Base-by-base conservation (phyloP, 2,329 filamentous ascomycete species). In the Chaetomium olivaceum region DNA sequence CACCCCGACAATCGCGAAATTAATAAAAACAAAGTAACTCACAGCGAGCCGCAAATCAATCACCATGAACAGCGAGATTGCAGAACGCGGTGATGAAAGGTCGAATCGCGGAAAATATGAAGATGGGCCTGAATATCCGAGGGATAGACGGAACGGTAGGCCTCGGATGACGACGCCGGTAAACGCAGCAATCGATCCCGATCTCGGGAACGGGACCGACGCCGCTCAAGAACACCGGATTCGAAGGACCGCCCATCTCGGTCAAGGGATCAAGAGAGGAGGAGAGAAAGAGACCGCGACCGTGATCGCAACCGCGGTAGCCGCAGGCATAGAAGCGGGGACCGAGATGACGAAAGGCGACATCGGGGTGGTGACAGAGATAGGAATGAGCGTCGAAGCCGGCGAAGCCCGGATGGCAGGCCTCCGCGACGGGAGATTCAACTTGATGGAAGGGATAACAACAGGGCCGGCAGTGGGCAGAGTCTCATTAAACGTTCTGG, bases 401-500 rank as follows among this genome's bases (percentile, higher is more conserved):
- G 64, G 3, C 67, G 57, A 19, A 66, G 62, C 33, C 56, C 56
- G 1, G 51, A 29, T 11, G 29, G 57, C 59, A 39, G 60, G 19
- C 21, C 56, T 6, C 27, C 61, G 27, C 62, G 62, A 23, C 21
- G 31, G 19, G 63, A 61, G 19, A 6, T 55, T 7, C 33, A 31
- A 33, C 62, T 48, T 14, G 59, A 57, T 43, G 61, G 23, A 2
- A 55, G 62, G 2, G 55, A 67, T 11, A 23, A 27, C 25, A 27
- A 58, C 29, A 61, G n/a, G 7, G 21, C 54, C 11, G 67, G 67
- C 51, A 54, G 8, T 31, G 57, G 62, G 27, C 68, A 61, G 23
- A 69, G 67, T 39, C 56, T 73, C 2, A 65, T 76, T 39, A 78
- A 73, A 68, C 79, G 76, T 55, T 73, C 74, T 61, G 85, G 83